Base-by-base conservation (phyloP, 2,329 filamentous ascomycete species). In the Diplodia scrobiculata region DNA sequence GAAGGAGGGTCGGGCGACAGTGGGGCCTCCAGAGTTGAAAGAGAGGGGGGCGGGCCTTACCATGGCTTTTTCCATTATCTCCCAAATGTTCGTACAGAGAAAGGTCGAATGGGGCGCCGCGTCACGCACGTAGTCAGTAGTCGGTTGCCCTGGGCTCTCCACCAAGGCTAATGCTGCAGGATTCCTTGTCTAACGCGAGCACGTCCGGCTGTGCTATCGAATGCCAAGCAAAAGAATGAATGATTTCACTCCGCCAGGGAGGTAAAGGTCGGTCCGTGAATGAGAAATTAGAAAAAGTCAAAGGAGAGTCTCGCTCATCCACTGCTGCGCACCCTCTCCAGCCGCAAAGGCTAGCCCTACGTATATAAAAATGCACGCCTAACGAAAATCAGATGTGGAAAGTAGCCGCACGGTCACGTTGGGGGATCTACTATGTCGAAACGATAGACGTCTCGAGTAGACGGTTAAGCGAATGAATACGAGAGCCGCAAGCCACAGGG, bases 361-460 rank as follows among this genome's bases (percentile, higher is more conserved):
- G 58, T 62, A 62, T 62, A 62, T 62, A 62, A 41, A 62, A 47
- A 41, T 58, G 58, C 29, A 50, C 58, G 58, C 58, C 41, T 51
- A 17, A 62, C 19, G 48, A 41, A 17, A 13, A 25, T 50, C 27
- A 17, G 17, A 21, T 62, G 48, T 41, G 45, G 21, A 50, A 60
- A 50, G 41, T 45, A 34, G 11, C 19, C 25, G 58, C 58, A 50
- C 58, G 58, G 41, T 7, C 27, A 11, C 13, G 21, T 17, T 38
- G 41, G 58, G 58, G 41, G 58, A 62, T 62, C 58, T 62, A 6
- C 58, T 62, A 50, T 36, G 17, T 21, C 45, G 58, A 62, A 62
- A 62, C 58, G 36, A 19, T 34, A 34, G 58, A 29, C 58, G 58
- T 62, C 45, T 27, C 58, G 29, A 19, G 45, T 62, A 50, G 45